Conservation (phyloP, 371 early-diverging fungal genomes). For the Lichtheimia hyalospora region DNA sequence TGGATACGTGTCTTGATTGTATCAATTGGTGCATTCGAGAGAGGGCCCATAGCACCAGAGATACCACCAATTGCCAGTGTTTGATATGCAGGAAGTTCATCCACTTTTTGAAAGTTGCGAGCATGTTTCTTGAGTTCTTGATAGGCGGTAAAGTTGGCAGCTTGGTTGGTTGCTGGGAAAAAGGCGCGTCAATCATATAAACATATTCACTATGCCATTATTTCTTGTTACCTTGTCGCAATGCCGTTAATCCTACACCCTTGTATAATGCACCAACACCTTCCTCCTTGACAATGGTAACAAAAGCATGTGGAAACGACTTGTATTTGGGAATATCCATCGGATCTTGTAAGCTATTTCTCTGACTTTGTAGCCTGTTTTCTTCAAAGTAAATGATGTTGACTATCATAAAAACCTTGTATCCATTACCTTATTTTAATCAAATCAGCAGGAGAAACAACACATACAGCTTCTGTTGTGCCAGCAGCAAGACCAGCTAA, state of each 20-base stretch:
- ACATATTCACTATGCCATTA: not conserved
- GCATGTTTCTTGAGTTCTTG: slow-evolving; percentile 82
- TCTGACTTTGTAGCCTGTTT: slow-evolving; percentile 62
- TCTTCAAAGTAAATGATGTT: not conserved
- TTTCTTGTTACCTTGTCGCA: slow-evolving; percentile 78
- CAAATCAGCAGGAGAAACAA: slow-evolving; percentile 97
- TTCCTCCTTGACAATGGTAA: slow-evolving; percentile 91
- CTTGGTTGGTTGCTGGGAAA: slow-evolving; percentile 91
- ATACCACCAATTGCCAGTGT: slow-evolving; percentile 88
- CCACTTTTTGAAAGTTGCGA: slow-evolving; percentile 66
- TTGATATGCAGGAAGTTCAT: slow-evolving; percentile 92
- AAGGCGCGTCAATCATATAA: not conserved
- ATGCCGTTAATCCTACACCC: slow-evolving; percentile 92
- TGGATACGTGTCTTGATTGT: slow-evolving; percentile 98
- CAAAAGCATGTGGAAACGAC: slow-evolving; percentile 91
- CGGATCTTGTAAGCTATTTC: slow-evolving; percentile 95
- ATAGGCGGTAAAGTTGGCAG: slow-evolving; percentile 97
- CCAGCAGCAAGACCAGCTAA: slow-evolving; percentile 95
- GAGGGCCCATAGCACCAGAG: slow-evolving; percentile 96
- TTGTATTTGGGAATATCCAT: slow-evolving; percentile 96
- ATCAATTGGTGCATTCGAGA: slow-evolving; percentile 97
- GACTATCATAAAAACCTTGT: too few relatives aligned
- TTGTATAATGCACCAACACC: slow-evolving; percentile 89
- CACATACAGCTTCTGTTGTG: slow-evolving; percentile 90
- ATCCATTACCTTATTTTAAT: slow-evolving; percentile 89